Percentiles rank a stretch among this genome's conserved stretches.
phyloP scores from a whole-genome alignment of 129 eudicot genomes.

The Chrysanthemum makinoi region DNA sequence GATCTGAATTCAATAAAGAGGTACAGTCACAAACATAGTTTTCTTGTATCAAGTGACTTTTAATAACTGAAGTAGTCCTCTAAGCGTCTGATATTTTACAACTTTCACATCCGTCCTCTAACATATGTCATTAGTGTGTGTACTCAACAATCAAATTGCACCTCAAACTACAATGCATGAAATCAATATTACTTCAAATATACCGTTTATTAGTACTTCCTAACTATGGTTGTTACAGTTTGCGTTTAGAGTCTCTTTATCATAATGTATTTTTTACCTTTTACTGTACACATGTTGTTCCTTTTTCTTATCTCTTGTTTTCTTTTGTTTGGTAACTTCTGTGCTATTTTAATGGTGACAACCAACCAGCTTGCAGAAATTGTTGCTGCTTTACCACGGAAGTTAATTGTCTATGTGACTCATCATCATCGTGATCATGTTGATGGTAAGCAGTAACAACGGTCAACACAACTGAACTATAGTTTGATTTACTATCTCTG shows the following conservation, averaged over 20 bases:
- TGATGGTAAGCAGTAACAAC: conserved; percentile 63
- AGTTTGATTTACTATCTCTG: background rate
- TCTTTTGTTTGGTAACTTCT: conserved; percentile 9
- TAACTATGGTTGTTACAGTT: background rate
- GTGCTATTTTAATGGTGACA: conserved; percentile 16
- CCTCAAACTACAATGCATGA: too few relatives aligned
- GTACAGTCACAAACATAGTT: conserved; percentile 39
- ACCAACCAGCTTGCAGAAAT: conserved; percentile 68
- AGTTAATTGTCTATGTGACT: conserved; percentile 76
- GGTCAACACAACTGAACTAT: conserved; percentile 11
- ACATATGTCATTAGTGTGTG: background rate
- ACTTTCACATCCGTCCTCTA: background rate
- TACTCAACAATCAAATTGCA: background rate
- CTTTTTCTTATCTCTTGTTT: background rate
- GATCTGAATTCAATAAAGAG: conserved; percentile 56
- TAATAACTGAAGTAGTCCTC: conserved; percentile 2
- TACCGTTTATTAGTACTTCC: background rate
- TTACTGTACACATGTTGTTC: background rate
- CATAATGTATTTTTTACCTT: background rate
- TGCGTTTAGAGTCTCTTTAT: background rate
- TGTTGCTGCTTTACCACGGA: conserved; percentile 74
- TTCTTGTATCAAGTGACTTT: background rate
- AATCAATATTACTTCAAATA: background rate
- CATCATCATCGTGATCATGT: conserved; percentile 96
- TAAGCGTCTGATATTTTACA: background rate